Evolutionary conservation across 768 basidiomycete genomes (phyloP).

Genomic region (Psilocybe subaeruginosa): DNA sequence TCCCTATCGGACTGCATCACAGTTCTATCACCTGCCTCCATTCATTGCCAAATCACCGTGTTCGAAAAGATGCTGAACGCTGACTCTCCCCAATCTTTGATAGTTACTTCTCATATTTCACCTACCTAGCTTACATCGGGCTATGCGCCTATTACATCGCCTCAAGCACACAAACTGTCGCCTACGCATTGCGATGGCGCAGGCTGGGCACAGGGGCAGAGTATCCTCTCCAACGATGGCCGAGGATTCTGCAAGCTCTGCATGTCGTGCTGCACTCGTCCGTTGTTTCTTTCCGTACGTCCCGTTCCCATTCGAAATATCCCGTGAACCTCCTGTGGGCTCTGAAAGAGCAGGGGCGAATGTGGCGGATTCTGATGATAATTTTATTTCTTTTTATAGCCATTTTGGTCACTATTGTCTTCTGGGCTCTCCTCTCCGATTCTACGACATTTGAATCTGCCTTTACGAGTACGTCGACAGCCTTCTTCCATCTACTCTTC

Average conservation of each 20-base stretch:
- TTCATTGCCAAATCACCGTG: too few species aligned
- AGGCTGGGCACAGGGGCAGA: slow-evolving; percentile 25
- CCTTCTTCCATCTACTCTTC: background rate
- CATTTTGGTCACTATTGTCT: slow-evolving; percentile 65
- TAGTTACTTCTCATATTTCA: slow-evolving; percentile 71
- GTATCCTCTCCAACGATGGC: slow-evolving; percentile 67
- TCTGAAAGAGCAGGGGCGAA: too few species aligned
- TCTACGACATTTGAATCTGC: slow-evolving; percentile 40
- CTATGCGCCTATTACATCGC: slow-evolving; percentile 66
- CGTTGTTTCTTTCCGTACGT: slow-evolving; percentile 44
- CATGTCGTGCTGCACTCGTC: slow-evolving; percentile 59
- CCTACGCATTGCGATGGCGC: slow-evolving; percentile 35
- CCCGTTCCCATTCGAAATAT: background rate
- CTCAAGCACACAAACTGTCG: slow-evolving; percentile 52
- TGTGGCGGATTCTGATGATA: too few species aligned
- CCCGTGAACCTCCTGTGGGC: background rate
- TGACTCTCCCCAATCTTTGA: background rate
- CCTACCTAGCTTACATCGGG: slow-evolving; percentile 63
- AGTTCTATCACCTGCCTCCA: too few species aligned
- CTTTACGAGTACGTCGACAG: slow-evolving; percentile 37
- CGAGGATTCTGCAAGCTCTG: slow-evolving; percentile 52
- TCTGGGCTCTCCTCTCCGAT: slow-evolving; percentile 57
- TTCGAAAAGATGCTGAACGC: too few species aligned
- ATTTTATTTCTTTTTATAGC: slow-evolving; percentile 37
- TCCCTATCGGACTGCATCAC: too few species aligned